Base-by-base conservation (phyloP, 75 land plant genomes). In the Adiantum capillusveneris region DNA sequence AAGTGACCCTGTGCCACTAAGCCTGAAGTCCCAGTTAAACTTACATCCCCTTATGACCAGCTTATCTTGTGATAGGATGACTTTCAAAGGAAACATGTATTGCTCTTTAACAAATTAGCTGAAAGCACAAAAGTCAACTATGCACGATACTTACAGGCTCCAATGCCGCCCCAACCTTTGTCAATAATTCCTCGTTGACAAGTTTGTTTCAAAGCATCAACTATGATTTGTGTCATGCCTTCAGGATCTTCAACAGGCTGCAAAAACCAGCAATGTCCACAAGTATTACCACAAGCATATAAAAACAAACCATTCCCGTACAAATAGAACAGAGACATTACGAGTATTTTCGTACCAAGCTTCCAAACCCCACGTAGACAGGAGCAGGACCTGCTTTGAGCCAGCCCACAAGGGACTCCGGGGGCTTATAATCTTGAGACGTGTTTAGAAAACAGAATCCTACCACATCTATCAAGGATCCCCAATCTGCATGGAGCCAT, bases 311-410 rank as follows among this genome's bases (percentile, higher is more conserved):
- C n/a, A n/a, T n/a, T n/a, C n/a, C n/a, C n/a, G n/a, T n/a, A n/a
- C n/a, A n/a, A n/a, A n/a, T n/a, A n/a, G n/a, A n/a, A n/a, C n/a
- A n/a, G n/a, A n/a, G 9, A 34, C 3, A 34, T 34, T 34, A 7
- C 2, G 49, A 46, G 21, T n/a, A 17, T 46, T 14, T n/a, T 6
- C 49, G 14, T 66, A 72, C 75, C 30, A 74, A 65, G 46, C 76
- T 74, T 31, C 76, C 76, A 68, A 74, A 74, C 18, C 75, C 76
- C 44, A 74, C 55, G 39, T 74, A 74, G 21, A 74, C 62, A 19
- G 76, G 76, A 11, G 58, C 28, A 6, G 46, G 36, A 16, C 76
- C 76, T 25, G 65, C 72, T 56, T 44, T 30, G 6, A 71, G 45
- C 58, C 58, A 74, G 17, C 61, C 55, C 21, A 56, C 29, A 19